Percentiles rank a stretch among this genome's conserved stretches.
Conservation (phyloP, 2,329 filamentous ascomycete genomes). For the Cladobotryum protrusum region DNA sequence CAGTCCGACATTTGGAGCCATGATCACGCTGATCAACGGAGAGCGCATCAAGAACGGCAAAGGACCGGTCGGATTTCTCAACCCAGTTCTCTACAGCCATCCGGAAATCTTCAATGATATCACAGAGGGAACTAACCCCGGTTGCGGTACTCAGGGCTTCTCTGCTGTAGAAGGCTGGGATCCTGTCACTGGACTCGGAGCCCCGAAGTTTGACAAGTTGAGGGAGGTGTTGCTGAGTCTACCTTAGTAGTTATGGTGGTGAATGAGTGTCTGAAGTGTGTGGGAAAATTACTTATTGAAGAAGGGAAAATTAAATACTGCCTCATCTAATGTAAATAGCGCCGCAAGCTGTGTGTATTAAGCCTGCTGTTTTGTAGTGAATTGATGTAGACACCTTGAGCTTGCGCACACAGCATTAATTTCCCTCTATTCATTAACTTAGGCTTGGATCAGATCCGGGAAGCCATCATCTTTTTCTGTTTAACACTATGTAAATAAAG, state of each 20-base stretch:
- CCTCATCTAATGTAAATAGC: no score
- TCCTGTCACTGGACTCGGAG: background rate
- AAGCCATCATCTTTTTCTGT: no score
- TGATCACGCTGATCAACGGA: conserved; percentile 24
- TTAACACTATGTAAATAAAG: no score
- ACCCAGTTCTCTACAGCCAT: conserved; percentile 1
- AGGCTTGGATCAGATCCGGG: no score
- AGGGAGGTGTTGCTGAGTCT: background rate
- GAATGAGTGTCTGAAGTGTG: no score
- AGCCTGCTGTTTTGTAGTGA: no score
- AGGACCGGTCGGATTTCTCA: conserved; percentile 7
- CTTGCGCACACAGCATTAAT: no score
- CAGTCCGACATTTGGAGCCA: conserved; percentile 23
- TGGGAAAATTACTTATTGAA: no score
- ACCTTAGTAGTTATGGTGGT: background rate
- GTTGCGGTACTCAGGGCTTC: conserved; percentile 1
- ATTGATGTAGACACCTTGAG: no score
- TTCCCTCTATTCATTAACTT: no score
- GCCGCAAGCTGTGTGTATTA: no score
- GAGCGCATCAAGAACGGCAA: conserved; percentile 19
- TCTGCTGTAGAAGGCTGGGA: conserved; percentile 3
- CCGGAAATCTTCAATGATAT: conserved; percentile 5
- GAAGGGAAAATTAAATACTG: no score
- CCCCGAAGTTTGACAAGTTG: background rate
- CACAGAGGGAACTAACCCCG: background rate